Percentiles rank a stretch among this genome's conserved stretches.
These are phyloP conservation scores for Anaeramoeba ignava DNA, from an alignment of 78 protist genomes.

Conservation along the genomic window DNA sequence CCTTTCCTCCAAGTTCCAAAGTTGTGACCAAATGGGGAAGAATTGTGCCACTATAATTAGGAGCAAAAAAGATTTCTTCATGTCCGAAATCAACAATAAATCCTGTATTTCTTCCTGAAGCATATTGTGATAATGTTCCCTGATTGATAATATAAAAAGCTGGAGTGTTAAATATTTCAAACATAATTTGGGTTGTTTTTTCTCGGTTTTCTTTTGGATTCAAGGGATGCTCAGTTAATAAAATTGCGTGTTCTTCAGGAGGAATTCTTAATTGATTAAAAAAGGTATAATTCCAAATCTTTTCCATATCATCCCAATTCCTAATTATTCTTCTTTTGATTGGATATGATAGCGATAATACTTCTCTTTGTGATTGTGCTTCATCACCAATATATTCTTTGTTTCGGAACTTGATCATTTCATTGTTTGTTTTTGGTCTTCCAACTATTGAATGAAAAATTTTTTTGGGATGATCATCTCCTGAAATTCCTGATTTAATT, in stretches of 20 bases:
- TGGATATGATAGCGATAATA: background rate
- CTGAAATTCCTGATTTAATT: background rate
- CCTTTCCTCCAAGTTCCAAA: background rate
- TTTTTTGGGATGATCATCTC: background rate
- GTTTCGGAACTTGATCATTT: background rate
- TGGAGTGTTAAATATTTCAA: background rate
- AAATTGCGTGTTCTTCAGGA: background rate
- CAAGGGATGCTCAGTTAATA: background rate
- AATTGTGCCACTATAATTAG: background rate
- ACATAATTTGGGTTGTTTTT: background rate
- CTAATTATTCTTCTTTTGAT: background rate
- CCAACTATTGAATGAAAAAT: background rate
- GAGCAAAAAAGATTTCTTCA: no score
- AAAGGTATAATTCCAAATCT: background rate
- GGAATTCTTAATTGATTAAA: background rate
- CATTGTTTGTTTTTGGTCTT: background rate
- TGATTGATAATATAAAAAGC: background rate
- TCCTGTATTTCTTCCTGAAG: background rate
- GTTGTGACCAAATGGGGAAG: background rate
- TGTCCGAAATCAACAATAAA: background rate
- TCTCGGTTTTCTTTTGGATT: background rate
- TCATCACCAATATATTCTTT: background rate
- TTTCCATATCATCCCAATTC: constrained; percentile 1
- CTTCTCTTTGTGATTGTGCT: background rate
- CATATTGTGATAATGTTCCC: background rate